These are phyloP conservation scores for Ambrosia hybrid DNA, from an alignment of 140 eudicot genomes.

Conservation along the genomic window DNA sequence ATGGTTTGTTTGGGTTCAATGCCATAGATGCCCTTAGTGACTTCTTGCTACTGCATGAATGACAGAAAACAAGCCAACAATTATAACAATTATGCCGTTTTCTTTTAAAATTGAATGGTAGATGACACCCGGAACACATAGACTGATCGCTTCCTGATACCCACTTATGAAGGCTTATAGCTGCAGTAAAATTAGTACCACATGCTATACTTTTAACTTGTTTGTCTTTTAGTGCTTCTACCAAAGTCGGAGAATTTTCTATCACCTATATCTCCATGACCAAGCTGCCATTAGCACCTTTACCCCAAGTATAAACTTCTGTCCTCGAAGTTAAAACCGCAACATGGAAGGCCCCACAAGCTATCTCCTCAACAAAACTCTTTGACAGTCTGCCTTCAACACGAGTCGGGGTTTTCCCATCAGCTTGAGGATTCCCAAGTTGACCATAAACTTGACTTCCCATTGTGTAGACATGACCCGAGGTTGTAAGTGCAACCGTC, in stretches of 20 bases:
- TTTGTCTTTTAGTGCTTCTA: slow-evolving; percentile 85
- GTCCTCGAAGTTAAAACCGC: slow-evolving; percentile 93
- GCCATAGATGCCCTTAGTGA: slow-evolving; percentile 97
- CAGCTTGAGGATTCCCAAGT: slow-evolving; percentile 86
- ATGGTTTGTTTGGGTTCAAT: slow-evolving; percentile 89
- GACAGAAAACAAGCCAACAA: slow-evolving; percentile 95
- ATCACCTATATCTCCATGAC: slow-evolving; percentile 91
- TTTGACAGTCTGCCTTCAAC: slow-evolving; percentile 80
- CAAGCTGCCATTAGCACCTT: slow-evolving; percentile 93
- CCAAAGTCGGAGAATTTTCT: slow-evolving; percentile 71
- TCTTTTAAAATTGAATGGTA: slow-evolving; percentile 90
- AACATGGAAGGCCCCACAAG: slow-evolving; percentile 96
- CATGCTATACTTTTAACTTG: slow-evolving; percentile 96
- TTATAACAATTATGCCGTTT: slow-evolving; percentile 96
- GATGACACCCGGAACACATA: slow-evolving; percentile 96
- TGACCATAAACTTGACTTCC: slow-evolving; percentile 98
- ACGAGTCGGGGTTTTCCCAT: slow-evolving; percentile 80
- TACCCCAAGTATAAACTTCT: slow-evolving; percentile 98
- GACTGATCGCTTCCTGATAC: slow-evolving; percentile 96
- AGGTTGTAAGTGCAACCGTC: slow-evolving; percentile 90
- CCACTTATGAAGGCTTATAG: slow-evolving; percentile 97
- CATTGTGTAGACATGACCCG: slow-evolving; percentile 93
- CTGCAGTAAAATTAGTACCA: slow-evolving; percentile 95
- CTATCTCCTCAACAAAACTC: slow-evolving; percentile 89
- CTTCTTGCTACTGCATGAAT: slow-evolving; percentile 96